Evolutionary conservation across 2,329 filamentous ascomycete genomes (phyloP).

Genomic region (Didymella pinodella): DNA sequence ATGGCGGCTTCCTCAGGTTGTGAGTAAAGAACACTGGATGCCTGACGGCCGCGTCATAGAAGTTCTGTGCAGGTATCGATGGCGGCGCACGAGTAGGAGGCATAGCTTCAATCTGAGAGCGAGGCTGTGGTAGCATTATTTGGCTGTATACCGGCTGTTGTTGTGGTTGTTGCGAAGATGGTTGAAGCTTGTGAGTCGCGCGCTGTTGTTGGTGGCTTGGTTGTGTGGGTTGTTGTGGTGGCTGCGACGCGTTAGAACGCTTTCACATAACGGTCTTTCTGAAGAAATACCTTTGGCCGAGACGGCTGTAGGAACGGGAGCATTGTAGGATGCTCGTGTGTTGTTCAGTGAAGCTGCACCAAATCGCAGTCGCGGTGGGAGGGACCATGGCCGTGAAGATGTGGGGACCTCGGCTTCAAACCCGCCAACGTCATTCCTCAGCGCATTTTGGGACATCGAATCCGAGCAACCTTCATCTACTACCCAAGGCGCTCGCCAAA

Average conservation of each 20-base stretch:
- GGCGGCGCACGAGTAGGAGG: constrained; percentile 45
- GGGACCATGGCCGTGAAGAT: constrained; percentile 16
- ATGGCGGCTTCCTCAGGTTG: constrained; percentile 65
- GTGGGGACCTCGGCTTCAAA: constrained; percentile 15
- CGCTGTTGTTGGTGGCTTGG: constrained; percentile 42
- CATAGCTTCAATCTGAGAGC: constrained; percentile 61
- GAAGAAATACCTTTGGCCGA: constrained; percentile 48
- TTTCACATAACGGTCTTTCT: not conserved
- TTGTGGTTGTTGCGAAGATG: constrained; percentile 7
- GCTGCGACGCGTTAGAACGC: constrained; percentile 20
- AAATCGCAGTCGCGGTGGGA: constrained; percentile 5
- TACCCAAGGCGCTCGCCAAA: too few species aligned
- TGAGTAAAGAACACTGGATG: constrained; percentile 82
- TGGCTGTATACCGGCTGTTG: not conserved
- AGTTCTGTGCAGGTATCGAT: constrained; percentile 25
- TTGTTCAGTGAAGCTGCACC: constrained; percentile 19
- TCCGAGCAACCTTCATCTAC: not conserved
- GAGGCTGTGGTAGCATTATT: constrained; percentile 30
- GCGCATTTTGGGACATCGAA: constrained; percentile 9
- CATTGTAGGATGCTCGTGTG: constrained; percentile 38
- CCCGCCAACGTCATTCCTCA: constrained; percentile 10
- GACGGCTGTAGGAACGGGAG: constrained; percentile 51
- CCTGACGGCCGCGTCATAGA: constrained; percentile 65
- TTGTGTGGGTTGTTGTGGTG: constrained; percentile 31
- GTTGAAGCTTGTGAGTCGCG: constrained; percentile 28